phyloP scores from a whole-genome alignment of 495 filamentous ascomycete species.

The Trichoderma asperelloides region DNA sequence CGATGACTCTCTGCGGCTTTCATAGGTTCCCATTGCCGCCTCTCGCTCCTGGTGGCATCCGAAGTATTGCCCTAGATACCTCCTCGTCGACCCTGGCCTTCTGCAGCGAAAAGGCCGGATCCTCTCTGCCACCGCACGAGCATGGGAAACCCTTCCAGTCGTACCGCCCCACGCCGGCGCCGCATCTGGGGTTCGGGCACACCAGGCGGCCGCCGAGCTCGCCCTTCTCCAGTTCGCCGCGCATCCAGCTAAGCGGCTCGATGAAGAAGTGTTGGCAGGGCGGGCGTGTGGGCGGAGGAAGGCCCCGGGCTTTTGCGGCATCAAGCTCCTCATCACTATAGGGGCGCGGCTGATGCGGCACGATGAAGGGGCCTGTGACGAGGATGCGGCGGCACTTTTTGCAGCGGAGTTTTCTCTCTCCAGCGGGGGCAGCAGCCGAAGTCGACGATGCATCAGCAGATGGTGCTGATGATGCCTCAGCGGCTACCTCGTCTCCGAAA shows the following conservation, averaged over 20 bases:
- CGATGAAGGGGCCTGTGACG: constrained; percentile 31
- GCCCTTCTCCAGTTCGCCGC: constrained; percentile 63
- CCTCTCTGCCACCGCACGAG: constrained; percentile 82
- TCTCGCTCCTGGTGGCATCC: constrained; percentile 23
- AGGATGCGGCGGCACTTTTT: constrained; percentile 54
- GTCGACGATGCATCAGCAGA: background rate
- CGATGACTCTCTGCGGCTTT: background rate
- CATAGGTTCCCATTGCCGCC: constrained; percentile 21
- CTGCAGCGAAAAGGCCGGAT: constrained; percentile 80
- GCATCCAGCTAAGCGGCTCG: constrained; percentile 92
- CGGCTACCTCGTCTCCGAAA: constrained; percentile 67
- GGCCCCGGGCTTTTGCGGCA: constrained; percentile 9
- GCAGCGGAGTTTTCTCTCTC: constrained; percentile 45
- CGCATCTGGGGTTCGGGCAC: constrained; percentile 70
- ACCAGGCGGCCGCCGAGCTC: constrained; percentile 72
- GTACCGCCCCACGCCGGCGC: constrained; percentile 77
- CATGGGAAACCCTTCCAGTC: constrained; percentile 94
- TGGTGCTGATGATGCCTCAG: constrained; percentile 12
- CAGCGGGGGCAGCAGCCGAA: constrained; percentile 17
- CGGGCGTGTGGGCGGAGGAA: constrained; percentile 5
- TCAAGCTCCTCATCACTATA: background rate
- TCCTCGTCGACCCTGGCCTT: constrained; percentile 74
- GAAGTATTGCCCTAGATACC: constrained; percentile 16
- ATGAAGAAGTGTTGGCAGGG: constrained; percentile 79
- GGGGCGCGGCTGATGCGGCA: constrained; percentile 26